Evolutionary conservation across 2,329 filamentous ascomycete genomes (phyloP), one percentile per base, ranked within the genome.

Genomic region (Huntiella moniliformis): DNA sequence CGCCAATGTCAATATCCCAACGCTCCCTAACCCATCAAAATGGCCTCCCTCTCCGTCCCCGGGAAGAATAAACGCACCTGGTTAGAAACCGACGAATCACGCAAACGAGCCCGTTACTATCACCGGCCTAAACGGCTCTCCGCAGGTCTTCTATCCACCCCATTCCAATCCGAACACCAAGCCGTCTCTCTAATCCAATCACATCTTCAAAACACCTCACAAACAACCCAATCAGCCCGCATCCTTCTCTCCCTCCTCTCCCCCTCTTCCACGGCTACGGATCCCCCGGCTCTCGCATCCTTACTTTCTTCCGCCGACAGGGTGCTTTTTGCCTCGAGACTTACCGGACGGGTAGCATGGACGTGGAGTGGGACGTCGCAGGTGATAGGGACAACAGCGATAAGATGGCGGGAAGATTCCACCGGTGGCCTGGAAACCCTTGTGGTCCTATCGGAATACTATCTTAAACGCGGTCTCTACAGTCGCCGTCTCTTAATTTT

Each of bases 231-330:
- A 44, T 67, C 73, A 46, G 70, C 69, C 51, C 67, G 73, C 35
- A 75, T 77, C 47, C 61, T 79, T 15, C 67, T 67, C 49, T 67
- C 67, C 18, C 65, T 78, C 42, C 74, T 79, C 54, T 66, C 63
- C 44, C 71, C 67, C 4, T 67, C 66, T 48, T 61, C 61, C 5
- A 58, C 59, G 4, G 60, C 63, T 1, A 65, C 78, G 31, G 73
- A 77, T 58, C 67, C 76, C 52, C 61, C 66, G 11, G 71, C 71
- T 3, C 63, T 79, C 2, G 63, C 66, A 41, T 67, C 66, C 54
- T 74, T 79, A 51, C 73, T 79, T 55, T 68, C 66, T 8, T 68
- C 74, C 6, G 69, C 70, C 38, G 77, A 79, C 58, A 68, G 73
- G 45, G 64, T 79, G 38, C 79, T 79, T 60, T 79, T 79, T 57